phyloP scores from a whole-genome alignment of 78 protist species.

The Cavenderia fasciculata region DNA sequence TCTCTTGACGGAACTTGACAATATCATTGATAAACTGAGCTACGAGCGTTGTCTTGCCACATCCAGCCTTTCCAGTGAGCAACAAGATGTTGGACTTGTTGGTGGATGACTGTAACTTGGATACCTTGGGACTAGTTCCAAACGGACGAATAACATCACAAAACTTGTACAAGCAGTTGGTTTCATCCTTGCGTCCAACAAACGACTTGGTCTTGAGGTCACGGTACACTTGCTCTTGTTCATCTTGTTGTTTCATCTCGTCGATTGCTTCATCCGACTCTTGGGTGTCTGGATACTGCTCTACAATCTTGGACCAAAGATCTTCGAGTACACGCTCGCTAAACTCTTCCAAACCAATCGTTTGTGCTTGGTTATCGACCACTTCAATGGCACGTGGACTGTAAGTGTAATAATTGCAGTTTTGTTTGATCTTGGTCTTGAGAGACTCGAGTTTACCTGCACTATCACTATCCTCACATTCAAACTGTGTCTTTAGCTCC shows the following conservation, averaged over 20 bases:
- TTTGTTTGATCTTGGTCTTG: background rate
- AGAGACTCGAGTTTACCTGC: conserved; percentile 5
- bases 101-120: conserved; percentile 17
- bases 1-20: background rate
- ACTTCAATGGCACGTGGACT: conserved; percentile 46
- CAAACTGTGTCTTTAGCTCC: conserved; percentile 24
- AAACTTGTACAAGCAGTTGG: conserved; percentile 33
- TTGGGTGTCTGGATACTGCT: conserved; percentile 1
- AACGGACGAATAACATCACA: conserved; percentile 33
- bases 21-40: conserved; percentile 19
- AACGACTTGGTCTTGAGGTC: background rate
- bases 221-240: conserved; percentile 25
- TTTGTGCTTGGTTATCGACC: conserved; percentile 19
- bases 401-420: conserved; percentile 3
- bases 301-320: conserved; percentile 57
- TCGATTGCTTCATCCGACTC: conserved; percentile 8
- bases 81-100: conserved; percentile 34
- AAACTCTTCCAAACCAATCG: conserved; percentile 43
- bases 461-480: conserved; percentile 1
- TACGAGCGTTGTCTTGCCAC: conserved; percentile 78
- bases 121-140: background rate
- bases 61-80: conserved; percentile 80
- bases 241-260: conserved; percentile 5
- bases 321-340: conserved; percentile 31
- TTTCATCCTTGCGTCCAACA: conserved; percentile 67